These are phyloP conservation scores for Pyrenula aspistea DNA, from an alignment of 495 filamentous ascomycete genomes.

Conservation along the genomic window DNA sequence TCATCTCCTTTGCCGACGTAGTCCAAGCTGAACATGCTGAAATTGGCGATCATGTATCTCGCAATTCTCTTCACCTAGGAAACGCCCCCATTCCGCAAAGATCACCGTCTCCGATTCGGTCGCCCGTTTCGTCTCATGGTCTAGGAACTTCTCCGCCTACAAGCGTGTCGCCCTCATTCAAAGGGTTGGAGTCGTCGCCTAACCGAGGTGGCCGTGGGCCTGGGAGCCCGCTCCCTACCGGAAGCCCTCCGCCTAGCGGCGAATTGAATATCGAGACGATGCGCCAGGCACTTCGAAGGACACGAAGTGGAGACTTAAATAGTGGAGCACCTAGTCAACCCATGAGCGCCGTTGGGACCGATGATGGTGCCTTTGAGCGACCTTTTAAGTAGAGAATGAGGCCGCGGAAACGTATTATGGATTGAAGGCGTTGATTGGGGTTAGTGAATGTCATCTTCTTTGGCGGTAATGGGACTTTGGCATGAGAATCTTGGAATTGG, in stretches of 20 bases:
- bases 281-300: conserved; percentile 40
- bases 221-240: conserved; percentile 20
- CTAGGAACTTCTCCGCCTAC: conserved; percentile 52
- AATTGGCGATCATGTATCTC: conserved; percentile 31
- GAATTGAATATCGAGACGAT: conserved; percentile 84
- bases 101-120: conserved; percentile 62
- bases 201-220: conserved; percentile 17
- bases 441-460: no score
- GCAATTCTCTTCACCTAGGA: conserved; percentile 49
- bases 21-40: conserved; percentile 76
- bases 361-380: conserved; percentile 1
- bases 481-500: no score
- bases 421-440: no score
- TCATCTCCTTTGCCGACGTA: conserved; percentile 91
- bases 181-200: conserved; percentile 53
- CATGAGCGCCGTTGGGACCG: not conserved
- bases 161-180: conserved; percentile 53
- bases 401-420: no score
- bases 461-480: no score
- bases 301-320: not conserved
- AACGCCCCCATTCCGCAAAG: conserved; percentile 37
- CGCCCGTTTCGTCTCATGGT: conserved; percentile 54
- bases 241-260: conserved; percentile 38
- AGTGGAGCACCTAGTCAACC: not conserved
- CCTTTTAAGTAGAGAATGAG: not conserved